Evolutionary conservation across 2,329 filamentous ascomycete genomes (phyloP), one percentile per base, ranked within the genome.

Genomic region (Arachnomyces sp.): DNA sequence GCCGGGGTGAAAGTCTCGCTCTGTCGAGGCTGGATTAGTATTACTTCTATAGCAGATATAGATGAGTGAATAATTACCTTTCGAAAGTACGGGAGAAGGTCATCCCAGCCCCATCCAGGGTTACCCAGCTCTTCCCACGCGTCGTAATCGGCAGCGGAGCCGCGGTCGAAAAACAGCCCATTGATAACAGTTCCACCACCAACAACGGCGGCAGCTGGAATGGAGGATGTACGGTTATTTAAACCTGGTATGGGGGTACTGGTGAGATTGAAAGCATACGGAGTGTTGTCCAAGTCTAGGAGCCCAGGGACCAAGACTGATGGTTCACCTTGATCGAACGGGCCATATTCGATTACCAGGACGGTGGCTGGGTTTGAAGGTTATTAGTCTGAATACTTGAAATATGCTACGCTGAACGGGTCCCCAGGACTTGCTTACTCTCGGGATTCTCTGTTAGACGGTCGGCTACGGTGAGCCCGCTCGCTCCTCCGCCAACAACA

Each of bases 401-500:
- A n/a, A n/a, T n/a, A n/a, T n/a, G n/a, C n/a, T n/a, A n/a, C n/a
- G n/a, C n/a, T 25, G 9, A 25, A 25, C 5, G 9, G 20, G 9
- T 25, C 5, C 5, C 5, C 20, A 25, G 20, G n/a, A n/a, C 9
- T 25, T 14, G 13, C 34, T 36, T 29, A 36, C 34, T 13, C 12
- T 36, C 34, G n/a, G 12, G 17, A 15, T 20, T 28, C 18, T 42
- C 39, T 7, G 14, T 37, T n/a, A 42, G 33, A 14, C 39, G 31
- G 28, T 34, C 39, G 3, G 39, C 39, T 13, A 42, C 20, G 5
- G 32, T 35, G 12, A 74, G 61, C 0, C 71, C 71, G 1, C 71
- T 56, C 4, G 71, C 71, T 1, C 71, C 71, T 20, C 71, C 71
- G 3, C 71, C 71, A 4, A 74, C 54, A 17, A 74, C 58, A 35